These are phyloP conservation scores for Clarkia xantiana DNA, from an alignment of 345 rosid genomes.

Conservation along the genomic window DNA sequence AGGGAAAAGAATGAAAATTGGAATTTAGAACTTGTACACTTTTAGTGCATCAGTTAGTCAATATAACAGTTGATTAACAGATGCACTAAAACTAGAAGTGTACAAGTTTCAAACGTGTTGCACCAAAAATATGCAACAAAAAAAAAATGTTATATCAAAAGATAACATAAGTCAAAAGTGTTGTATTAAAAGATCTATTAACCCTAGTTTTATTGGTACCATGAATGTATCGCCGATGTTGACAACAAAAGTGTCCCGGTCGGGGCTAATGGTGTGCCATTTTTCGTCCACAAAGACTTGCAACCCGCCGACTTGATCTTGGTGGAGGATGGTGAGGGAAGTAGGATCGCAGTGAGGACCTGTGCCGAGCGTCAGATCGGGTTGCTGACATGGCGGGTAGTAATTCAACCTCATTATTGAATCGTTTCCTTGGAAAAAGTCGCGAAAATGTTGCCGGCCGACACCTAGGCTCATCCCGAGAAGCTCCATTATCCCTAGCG, in stretches of 20 bases:
- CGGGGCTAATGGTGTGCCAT: conserved; percentile 35
- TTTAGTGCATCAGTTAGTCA: too few relatives aligned
- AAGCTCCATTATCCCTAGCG: conserved; percentile 35
- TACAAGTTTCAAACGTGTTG: too few relatives aligned
- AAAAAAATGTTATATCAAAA: too few relatives aligned
- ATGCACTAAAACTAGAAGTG: too few relatives aligned
- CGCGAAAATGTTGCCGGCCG: conserved; percentile 21
- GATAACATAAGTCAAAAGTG: too few relatives aligned
- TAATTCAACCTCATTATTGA: conserved; percentile 49
- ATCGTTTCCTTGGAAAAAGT: conserved; percentile 34
- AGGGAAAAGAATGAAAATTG: too few relatives aligned
- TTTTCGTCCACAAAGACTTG: conserved; percentile 38
- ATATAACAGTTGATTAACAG: too few relatives aligned
- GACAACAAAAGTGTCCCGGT: conserved; percentile 34
- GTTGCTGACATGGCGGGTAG: conserved; percentile 46
- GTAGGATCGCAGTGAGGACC: conserved; percentile 62
- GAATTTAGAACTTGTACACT: too few relatives aligned
- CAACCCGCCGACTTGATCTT: conserved; percentile 49
- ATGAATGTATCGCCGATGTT: conserved; percentile 64
- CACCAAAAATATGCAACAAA: too few relatives aligned
- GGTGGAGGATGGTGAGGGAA: conserved; percentile 49
- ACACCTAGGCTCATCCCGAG: conserved; percentile 43
- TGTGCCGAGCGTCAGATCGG: conserved; percentile 40
- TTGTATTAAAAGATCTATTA: too few relatives aligned
- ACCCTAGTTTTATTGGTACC: too few relatives aligned